Conservation (phyloP, 2,329 filamentous ascomycete species). For the Westerdykella sp. region DNA sequence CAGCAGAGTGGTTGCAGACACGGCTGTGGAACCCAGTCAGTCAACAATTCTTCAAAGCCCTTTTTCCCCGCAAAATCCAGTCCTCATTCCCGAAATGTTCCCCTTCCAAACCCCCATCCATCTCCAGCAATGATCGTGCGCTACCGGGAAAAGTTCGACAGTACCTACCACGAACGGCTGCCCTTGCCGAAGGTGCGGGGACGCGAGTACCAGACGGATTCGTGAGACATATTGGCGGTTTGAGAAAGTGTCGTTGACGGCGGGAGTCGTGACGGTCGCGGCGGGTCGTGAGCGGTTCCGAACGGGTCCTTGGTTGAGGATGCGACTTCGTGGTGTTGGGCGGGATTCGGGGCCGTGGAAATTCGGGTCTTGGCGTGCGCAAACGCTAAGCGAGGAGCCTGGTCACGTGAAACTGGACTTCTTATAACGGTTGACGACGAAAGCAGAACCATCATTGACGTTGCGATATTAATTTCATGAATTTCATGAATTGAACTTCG, state of each 20-base stretch:
- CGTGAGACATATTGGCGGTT: background rate
- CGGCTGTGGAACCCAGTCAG: conserved; percentile 50
- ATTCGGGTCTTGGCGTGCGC: background rate
- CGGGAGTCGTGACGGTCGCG: background rate
- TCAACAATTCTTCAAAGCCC: conserved; percentile 2
- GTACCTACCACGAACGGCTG: conserved; percentile 79
- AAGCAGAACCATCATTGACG: too few species aligned
- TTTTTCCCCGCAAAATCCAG: background rate
- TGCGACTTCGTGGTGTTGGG: background rate
- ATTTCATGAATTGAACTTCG: too few species aligned
- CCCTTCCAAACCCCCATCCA: conserved; percentile 2
- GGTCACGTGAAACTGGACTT: too few species aligned
- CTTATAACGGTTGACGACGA: too few species aligned
- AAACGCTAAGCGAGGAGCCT: background rate
- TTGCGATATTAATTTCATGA: too few species aligned
- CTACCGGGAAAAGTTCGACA: conserved; percentile 5
- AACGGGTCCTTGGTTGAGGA: background rate
- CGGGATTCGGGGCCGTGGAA: background rate
- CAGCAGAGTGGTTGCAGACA: conserved; percentile 89
- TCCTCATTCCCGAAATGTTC: conserved; percentile 3
- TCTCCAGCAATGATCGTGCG: conserved; percentile 13
- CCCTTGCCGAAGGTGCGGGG: conserved; percentile 97
- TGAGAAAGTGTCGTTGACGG: background rate
- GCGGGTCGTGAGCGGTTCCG: background rate
- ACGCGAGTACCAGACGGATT: conserved; percentile 91